Conservation (phyloP, 2,329 filamentous ascomycete species). For the Diaporthe ilicicola region DNA sequence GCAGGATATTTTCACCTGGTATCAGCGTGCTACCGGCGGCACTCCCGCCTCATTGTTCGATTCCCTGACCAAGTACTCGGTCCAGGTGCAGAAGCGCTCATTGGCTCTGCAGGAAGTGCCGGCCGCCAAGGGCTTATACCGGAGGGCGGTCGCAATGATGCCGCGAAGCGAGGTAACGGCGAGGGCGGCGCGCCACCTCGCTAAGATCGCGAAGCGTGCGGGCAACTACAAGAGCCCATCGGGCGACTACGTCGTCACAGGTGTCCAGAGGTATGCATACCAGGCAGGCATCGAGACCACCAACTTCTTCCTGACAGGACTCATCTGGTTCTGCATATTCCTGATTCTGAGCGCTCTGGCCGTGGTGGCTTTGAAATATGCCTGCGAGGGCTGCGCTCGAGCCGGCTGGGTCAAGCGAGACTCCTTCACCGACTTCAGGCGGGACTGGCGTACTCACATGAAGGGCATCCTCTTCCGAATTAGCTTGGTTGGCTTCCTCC, state of each 20-base stretch:
- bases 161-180: slow-evolving; percentile 37
- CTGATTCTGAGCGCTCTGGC: slow-evolving; percentile 74
- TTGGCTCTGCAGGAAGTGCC: slow-evolving; percentile 51
- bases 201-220: slow-evolving; percentile 28
- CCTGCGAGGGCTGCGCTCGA: slow-evolving; percentile 76
- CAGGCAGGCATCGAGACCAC: slow-evolving; percentile 79
- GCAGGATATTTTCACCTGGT: slow-evolving; percentile 85
- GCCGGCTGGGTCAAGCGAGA: slow-evolving; percentile 78
- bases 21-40: slow-evolving; percentile 85
- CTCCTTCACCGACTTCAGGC: slow-evolving; percentile 86
- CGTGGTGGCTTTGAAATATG: slow-evolving; percentile 77
- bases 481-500: slow-evolving; percentile 83
- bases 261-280: slow-evolving; percentile 86
- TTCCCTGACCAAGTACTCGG: slow-evolving; percentile 73
- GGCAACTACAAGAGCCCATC: slow-evolving; percentile 51
- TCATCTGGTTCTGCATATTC: slow-evolving; percentile 84
- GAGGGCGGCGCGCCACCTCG: slow-evolving; percentile 12
- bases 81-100: slow-evolving; percentile 73
- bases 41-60: slow-evolving; percentile 78
- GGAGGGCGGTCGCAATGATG: slow-evolving; percentile 46
- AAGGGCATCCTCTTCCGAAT: slow-evolving; percentile 88
- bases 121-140: slow-evolving; percentile 42
- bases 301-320: slow-evolving; percentile 86
- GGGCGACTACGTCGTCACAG: slow-evolving; percentile 67
- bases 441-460: slow-evolving; percentile 77